phyloP scores from a whole-genome alignment of 257 asterid species.

The Solanum paucissectum region DNA sequence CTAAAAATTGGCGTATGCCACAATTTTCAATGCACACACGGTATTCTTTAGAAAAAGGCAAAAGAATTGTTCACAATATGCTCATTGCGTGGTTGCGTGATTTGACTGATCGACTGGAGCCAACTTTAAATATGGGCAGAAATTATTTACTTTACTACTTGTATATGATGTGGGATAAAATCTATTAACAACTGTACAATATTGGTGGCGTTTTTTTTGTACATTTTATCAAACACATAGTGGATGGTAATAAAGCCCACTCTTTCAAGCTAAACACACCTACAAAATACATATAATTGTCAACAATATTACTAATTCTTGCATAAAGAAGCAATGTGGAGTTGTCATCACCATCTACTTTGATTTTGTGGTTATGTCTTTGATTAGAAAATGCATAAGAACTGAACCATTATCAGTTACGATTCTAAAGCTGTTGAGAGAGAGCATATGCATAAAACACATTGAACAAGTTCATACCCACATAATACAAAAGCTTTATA shows the following conservation, averaged over 20 bases:
- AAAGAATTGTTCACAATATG: background rate
- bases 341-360: background rate
- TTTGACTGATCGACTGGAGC: rapidly evolving
- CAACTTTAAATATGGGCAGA: too few species aligned
- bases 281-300: background rate
- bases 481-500: constrained; percentile 44
- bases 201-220: too few species aligned
- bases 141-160: too few species aligned
- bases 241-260: background rate
- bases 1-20: background rate
- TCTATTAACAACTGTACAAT: too few species aligned
- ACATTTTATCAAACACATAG: background rate
- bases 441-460: constrained; percentile 29
- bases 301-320: background rate
- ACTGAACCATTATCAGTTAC: constrained; percentile 15
- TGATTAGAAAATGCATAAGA: background rate
- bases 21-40: background rate
- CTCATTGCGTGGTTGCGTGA: background rate
- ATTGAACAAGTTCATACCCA: constrained; percentile 42
- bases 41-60: background rate
- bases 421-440: constrained; percentile 20
- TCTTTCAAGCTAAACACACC: background rate
- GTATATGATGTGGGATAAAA: too few species aligned
- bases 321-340: background rate
- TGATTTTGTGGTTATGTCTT: background rate